Evolutionary conservation across 2,329 filamentous ascomycete genomes (phyloP), one percentile per base, ranked within the genome.

Genomic region (Paecilomyces fulvus): DNA sequence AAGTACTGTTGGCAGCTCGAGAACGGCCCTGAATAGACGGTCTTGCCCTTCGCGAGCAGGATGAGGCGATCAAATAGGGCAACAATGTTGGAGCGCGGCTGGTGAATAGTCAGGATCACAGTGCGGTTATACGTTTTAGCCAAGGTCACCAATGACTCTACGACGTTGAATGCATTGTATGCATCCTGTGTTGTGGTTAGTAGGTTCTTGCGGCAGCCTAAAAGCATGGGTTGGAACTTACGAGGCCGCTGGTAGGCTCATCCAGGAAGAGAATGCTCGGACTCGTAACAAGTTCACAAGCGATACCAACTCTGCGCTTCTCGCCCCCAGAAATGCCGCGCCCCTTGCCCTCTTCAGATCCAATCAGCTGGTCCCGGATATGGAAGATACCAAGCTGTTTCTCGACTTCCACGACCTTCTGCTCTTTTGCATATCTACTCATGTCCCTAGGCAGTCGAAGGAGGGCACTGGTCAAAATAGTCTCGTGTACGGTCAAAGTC

Each of bases 81-180:
- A 21, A 97, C 94, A 67, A 99, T 99, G 73, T 99, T 99, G 10
- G 94, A 99, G 63, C 95, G 85, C 37, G 94, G 94, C 67, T 99
- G 94, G 71, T 99, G 94, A 61, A 99, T 99, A 12, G 94, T 99
- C 75, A 99, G 96, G 60, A 99, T 88, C 55, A 99, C 91, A 0
- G 95, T 99, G 59, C 95, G 84, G 75, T 96, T 95, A 77, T 97
- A 99, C 48, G 86, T 94, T 77, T 96, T 96, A 53, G 95, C 94
- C 49, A 99, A 77, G 1, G 88, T 96, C 43, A 97, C 92, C 9
- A 99, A 81, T 66, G 92, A 97, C 71, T 99, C 94, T 25, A 99
- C 85, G 43, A 99, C 94, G 61, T 99, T 99, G 79, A 94, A 99
- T 5, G 95, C 95, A 69, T 99, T 99, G 79, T 86, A 99, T 0